These are phyloP conservation scores for Phytophthora rubi DNA, from an alignment of 352 stramenopile species.

Conservation along the genomic window DNA sequence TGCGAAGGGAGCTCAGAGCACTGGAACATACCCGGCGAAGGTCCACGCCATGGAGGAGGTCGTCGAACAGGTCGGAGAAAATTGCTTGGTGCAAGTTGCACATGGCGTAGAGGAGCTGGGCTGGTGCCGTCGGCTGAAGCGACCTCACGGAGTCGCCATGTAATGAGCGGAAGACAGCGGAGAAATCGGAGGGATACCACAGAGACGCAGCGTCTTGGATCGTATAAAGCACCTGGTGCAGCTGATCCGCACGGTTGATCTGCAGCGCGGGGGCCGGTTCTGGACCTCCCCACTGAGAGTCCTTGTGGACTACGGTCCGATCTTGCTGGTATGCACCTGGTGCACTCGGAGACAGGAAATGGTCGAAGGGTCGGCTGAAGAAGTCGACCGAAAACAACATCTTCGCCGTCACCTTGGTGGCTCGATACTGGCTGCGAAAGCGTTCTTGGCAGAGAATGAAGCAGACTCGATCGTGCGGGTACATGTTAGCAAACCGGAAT, in stretches of 20 bases:
- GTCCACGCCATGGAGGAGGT: neutral
- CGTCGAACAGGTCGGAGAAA: neutral
- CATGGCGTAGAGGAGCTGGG: neutral
- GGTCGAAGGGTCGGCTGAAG: neutral
- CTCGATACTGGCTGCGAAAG: neutral
- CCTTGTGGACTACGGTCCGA: slow-evolving; percentile 1
- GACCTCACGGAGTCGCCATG: neutral
- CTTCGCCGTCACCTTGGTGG: neutral
- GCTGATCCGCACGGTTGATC: neutral
- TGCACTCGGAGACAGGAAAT: neutral
- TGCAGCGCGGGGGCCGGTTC: neutral
- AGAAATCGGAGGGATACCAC: neutral
- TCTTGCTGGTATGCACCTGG: neutral
- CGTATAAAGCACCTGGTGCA: neutral
- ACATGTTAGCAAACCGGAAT: neutral
- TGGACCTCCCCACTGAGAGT: neutral
- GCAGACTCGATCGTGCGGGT: neutral
- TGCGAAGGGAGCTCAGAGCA: no score
- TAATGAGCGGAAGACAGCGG: neutral
- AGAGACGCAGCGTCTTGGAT: neutral
- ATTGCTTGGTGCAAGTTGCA: neutral
- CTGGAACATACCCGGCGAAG: no score
- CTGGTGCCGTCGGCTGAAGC: neutral
- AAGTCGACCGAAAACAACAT: neutral
- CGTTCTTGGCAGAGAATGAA: neutral